Conservation (phyloP, 2,329 filamentous ascomycete genomes). For the Pseudogymnoascus sp. region DNA sequence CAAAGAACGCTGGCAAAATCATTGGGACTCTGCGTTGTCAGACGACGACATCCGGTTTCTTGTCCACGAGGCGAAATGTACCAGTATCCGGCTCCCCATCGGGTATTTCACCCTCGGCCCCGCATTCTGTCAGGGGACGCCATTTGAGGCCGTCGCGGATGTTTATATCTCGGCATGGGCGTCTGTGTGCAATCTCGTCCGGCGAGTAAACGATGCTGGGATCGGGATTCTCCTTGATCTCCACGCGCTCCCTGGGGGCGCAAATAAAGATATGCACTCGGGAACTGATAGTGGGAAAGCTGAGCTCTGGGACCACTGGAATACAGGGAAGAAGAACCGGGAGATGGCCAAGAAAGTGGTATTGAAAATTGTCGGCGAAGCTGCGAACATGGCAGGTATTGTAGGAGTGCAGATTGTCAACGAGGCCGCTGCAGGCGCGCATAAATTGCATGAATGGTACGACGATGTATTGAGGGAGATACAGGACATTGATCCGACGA, state of each 20-base stretch:
- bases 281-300: conserved; percentile 45
- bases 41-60: conserved; percentile 47
- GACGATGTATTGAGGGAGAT: conserved; percentile 41
- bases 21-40: conserved; percentile 44
- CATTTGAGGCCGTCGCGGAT: conserved; percentile 38
- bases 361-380: conserved; percentile 36
- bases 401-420: conserved; percentile 51
- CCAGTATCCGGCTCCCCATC: conserved; percentile 50
- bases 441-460: conserved; percentile 50
- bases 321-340: conserved; percentile 32
- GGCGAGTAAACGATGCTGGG: conserved; percentile 37
- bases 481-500: conserved; percentile 37
- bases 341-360: conserved; percentile 42
- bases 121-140: conserved; percentile 41
- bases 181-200: conserved; percentile 39
- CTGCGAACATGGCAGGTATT: conserved; percentile 30
- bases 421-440: conserved; percentile 43
- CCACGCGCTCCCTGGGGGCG: conserved; percentile 51
- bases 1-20: conserved; percentile 42
- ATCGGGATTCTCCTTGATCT: conserved; percentile 52
- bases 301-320: conserved; percentile 38
- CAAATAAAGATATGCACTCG: conserved; percentile 47
- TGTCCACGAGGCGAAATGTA: conserved; percentile 43
- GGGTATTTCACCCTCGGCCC: conserved; percentile 50
- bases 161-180: conserved; percentile 48